These are phyloP conservation scores for Plasmodium gonderi DNA, from an alignment of 169 alveolate species.

Conservation along the genomic window DNA sequence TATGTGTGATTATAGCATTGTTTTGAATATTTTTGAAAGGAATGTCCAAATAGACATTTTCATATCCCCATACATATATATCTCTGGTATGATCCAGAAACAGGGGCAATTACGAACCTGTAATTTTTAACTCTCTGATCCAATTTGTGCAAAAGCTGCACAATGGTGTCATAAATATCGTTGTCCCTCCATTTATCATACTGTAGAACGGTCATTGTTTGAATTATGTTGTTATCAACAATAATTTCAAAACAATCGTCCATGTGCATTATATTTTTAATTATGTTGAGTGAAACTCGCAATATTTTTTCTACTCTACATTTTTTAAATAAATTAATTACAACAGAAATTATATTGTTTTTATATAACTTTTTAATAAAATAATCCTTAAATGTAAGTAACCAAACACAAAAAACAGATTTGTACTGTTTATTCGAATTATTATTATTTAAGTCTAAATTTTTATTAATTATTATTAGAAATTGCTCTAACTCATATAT, in stretches of 20 bases:
- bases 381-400: slow-evolving; percentile 77
- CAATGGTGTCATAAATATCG: slow-evolving; percentile 87
- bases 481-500: slow-evolving; percentile 77
- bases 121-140: slow-evolving; percentile 83
- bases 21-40: too few relatives aligned
- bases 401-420: slow-evolving; percentile 83
- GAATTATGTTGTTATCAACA: slow-evolving; percentile 84
- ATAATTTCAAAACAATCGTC: slow-evolving; percentile 82
- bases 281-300: slow-evolving; percentile 78
- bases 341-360: slow-evolving; percentile 72
- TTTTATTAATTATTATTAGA: slow-evolving; percentile 64
- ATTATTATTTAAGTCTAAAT: slow-evolving; percentile 59
- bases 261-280: slow-evolving; percentile 78
- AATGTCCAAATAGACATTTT: too few relatives aligned
- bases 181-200: slow-evolving; percentile 90
- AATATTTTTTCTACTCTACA: slow-evolving; percentile 81
- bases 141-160: slow-evolving; percentile 82
- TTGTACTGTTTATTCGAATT: slow-evolving; percentile 82
- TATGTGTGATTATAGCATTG: background rate
- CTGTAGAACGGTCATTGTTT: slow-evolving; percentile 85
- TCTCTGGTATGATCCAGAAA: background rate
- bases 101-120: slow-evolving; percentile 55
- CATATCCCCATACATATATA: background rate
- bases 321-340: slow-evolving; percentile 79
- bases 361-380: slow-evolving; percentile 77